These are phyloP conservation scores for Phalaenopsis equestris DNA, from an alignment of 106 monocot species.

Conservation along the genomic window DNA sequence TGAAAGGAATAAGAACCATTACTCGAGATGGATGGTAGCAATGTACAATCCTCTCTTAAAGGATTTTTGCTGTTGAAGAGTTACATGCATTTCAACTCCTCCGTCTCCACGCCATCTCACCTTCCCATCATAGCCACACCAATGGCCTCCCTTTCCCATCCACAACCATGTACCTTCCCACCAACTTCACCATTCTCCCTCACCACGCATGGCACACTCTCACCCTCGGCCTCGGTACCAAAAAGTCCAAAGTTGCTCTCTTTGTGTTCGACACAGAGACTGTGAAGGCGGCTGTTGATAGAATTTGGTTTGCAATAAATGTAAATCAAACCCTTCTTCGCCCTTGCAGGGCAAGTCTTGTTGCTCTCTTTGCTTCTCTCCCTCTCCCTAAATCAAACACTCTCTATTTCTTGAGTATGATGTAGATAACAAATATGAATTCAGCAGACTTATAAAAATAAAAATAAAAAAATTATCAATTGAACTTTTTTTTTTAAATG, in stretches of 20 bases:
- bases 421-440: conserved; percentile 58
- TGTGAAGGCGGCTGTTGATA: conserved; percentile 60
- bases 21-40: too few species aligned
- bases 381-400: too few species aligned
- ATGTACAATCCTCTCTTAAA: too few species aligned
- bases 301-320: conserved; percentile 44
- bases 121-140: conserved; percentile 10
- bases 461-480: conserved; percentile 9
- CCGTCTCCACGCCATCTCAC: conserved; percentile 57
- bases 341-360: conserved; percentile 19
- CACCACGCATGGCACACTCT: conserved; percentile 88
- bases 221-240: conserved; percentile 91
- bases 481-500: too few species aligned
- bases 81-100: conserved; percentile 42
- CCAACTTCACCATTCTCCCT: conserved; percentile 81
- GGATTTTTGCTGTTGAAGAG: too few species aligned
- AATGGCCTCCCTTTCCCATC: conserved; percentile 41
- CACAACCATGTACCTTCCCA: conserved; percentile 58
- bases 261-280: conserved; percentile 82
- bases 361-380: too few species aligned
- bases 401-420: conserved; percentile 3
- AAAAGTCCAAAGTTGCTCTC: conserved; percentile 75
- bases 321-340: not conserved
- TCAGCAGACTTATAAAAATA: conserved; percentile 48
- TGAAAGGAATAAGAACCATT: too few species aligned